These are phyloP conservation scores for Penicillium argentinense DNA, from an alignment of 495 filamentous ascomycete species.

Conservation along the genomic window DNA sequence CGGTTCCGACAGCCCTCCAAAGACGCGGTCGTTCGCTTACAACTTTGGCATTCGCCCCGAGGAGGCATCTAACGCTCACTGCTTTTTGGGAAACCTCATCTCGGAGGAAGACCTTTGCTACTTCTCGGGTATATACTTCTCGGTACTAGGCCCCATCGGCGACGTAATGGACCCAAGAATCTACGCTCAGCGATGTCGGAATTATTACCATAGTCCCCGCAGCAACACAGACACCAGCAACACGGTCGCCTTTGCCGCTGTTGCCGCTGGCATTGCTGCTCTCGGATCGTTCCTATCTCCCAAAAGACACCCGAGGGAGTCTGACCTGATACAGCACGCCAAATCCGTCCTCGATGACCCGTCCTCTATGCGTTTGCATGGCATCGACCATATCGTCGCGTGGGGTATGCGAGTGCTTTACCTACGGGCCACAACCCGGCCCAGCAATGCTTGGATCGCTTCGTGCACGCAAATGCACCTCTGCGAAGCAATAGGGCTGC, in stretches of 20 bases:
- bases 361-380: conserved; percentile 23
- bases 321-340: conserved; percentile 31
- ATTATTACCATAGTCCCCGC: conserved; percentile 25
- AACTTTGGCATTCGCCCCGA: conserved; percentile 37
- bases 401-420: conserved; percentile 38
- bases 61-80: conserved; percentile 23
- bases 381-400: conserved; percentile 34
- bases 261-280: conserved; percentile 30
- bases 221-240: conserved; percentile 17
- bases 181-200: conserved; percentile 30
- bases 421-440: conserved; percentile 33
- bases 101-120: conserved; percentile 24
- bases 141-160: conserved; percentile 19
- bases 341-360: conserved; percentile 37
- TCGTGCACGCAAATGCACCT: conserved; percentile 37
- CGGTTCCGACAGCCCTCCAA: conserved; percentile 28
- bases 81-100: conserved; percentile 25
- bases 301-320: conserved; percentile 25
- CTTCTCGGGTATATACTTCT: conserved; percentile 26
- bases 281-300: conserved; percentile 33
- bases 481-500: conserved; percentile 28
- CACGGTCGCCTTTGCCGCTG: conserved; percentile 25
- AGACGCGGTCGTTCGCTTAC: conserved; percentile 28
- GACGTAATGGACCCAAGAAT: conserved; percentile 29
- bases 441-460: conserved; percentile 36